Percentiles rank a stretch among this genome's conserved stretches.
phyloP scores from a whole-genome alignment of 2,329 filamentous ascomycete genomes.

The Lasiodiplodia sp. region DNA sequence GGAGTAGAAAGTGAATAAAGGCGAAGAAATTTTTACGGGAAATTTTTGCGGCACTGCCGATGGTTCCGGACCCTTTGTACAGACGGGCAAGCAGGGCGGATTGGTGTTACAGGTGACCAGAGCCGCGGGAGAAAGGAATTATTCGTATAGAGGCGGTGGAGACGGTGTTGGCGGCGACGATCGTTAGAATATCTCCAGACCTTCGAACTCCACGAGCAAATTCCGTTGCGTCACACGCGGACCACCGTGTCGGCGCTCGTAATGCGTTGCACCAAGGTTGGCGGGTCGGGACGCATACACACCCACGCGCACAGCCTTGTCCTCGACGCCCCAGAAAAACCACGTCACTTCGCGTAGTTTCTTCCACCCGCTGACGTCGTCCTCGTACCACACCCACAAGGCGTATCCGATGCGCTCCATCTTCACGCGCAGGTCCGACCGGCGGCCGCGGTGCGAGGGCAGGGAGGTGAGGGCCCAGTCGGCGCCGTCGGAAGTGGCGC shows the following conservation, averaged over 20 bases:
- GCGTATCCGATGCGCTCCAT: conserved; percentile 63
- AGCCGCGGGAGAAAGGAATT: not conserved
- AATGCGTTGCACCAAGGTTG: conserved; percentile 51
- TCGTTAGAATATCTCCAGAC: conserved; percentile 45
- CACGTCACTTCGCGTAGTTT: conserved; percentile 67
- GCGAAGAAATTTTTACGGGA: not conserved
- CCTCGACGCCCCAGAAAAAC: conserved; percentile 67
- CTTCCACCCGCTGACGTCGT: conserved; percentile 55
- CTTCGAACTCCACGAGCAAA: conserved; percentile 51
- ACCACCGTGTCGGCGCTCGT: conserved; percentile 42
- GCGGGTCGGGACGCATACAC: conserved; percentile 65
- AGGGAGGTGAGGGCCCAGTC: conserved; percentile 64
- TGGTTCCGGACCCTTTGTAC: conserved; percentile 25
- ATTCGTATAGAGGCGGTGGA: not conserved
- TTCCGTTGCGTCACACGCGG: conserved; percentile 41
- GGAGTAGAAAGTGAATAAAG: not conserved
- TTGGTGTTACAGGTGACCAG: conserved; percentile 11
- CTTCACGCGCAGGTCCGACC: conserved; percentile 61
- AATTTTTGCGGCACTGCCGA: conserved; percentile 23
- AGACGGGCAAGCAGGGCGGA: conserved; percentile 15
- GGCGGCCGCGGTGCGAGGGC: conserved; percentile 48
- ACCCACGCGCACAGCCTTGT: conserved; percentile 64
- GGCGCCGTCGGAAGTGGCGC: conserved; percentile 63
- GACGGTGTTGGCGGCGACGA: not conserved
- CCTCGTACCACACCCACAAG: conserved; percentile 65